These are phyloP conservation scores for Kodamaea ohmeri DNA, from an alignment of 1,139 yeast genomes.

Conservation along the genomic window DNA sequence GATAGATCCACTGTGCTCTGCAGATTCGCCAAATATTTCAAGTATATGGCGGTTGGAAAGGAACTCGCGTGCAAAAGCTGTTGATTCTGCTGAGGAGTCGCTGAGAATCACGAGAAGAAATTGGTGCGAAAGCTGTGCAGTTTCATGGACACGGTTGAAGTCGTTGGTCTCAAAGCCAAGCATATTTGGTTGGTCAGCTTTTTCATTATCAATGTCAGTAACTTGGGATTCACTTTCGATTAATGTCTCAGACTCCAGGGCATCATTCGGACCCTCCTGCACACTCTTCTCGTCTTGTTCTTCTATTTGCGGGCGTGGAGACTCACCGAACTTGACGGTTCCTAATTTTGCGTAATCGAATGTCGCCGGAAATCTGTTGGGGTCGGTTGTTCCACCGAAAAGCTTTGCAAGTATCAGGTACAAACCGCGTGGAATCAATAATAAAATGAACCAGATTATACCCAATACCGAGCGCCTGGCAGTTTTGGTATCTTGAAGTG, in stretches of 20 bases:
- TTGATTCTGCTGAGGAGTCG: constrained; percentile 32
- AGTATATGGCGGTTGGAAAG: constrained; percentile 29
- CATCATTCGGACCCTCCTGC: too few species aligned
- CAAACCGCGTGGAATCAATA: constrained; percentile 46
- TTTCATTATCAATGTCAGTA: too few species aligned
- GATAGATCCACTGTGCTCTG: constrained; percentile 36
- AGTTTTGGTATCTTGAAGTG: constrained; percentile 22
- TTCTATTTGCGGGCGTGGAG: too few species aligned
- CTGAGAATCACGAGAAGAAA: constrained; percentile 47
- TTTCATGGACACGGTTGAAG: constrained; percentile 45
- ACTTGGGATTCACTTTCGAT: too few species aligned
- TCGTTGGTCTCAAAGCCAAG: not conserved
- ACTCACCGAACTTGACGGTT: not conserved
- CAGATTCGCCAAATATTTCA: constrained; percentile 33
- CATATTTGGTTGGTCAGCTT: constrained; percentile 4
- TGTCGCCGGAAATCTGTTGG: constrained; percentile 12
- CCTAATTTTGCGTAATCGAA: constrained; percentile 17
- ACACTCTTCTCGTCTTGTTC: too few species aligned
- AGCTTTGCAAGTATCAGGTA: constrained; percentile 32
- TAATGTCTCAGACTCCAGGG: too few species aligned
- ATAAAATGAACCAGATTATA: constrained; percentile 39
- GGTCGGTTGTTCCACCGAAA: constrained; percentile 23
- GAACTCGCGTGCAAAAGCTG: constrained; percentile 27
- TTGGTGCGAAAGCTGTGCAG: constrained; percentile 37
- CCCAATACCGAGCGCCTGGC: constrained; percentile 3